phyloP scores from a whole-genome alignment of 495 filamentous ascomycete genomes.

The Beverwykella pulmonaria region DNA sequence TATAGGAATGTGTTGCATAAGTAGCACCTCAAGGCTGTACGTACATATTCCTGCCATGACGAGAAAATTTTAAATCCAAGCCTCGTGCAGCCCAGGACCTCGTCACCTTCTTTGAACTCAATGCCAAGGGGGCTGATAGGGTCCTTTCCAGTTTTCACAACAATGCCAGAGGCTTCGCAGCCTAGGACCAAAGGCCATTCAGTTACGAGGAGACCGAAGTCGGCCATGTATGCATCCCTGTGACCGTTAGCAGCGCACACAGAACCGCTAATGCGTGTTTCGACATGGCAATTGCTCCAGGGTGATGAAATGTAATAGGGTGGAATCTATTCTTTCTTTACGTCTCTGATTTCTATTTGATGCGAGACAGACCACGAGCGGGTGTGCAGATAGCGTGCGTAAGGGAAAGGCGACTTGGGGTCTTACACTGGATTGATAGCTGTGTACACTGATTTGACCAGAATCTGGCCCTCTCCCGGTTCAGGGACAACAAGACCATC shows the following conservation, averaged over 20 bases:
- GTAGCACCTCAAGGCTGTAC: neutral
- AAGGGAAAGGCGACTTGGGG: neutral
- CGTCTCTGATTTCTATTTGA: too few species aligned
- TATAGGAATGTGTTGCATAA: neutral
- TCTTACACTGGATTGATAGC: slow-evolving; percentile 27
- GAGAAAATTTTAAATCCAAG: slow-evolving; percentile 46
- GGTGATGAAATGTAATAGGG: too few species aligned
- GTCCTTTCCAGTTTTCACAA: slow-evolving; percentile 23
- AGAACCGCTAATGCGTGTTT: too few species aligned
- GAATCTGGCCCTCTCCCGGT: slow-evolving; percentile 25
- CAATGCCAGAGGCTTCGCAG: slow-evolving; percentile 30
- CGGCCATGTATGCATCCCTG: slow-evolving; percentile 19
- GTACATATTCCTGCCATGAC: slow-evolving; percentile 52
- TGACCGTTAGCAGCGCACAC: neutral
- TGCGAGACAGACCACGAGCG: too few species aligned
- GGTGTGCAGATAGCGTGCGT: too few species aligned
- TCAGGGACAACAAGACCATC: slow-evolving; percentile 24
- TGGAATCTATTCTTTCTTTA: too few species aligned
- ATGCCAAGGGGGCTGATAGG: slow-evolving; percentile 13
- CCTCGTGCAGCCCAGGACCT: slow-evolving; percentile 50
- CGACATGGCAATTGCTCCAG: too few species aligned
- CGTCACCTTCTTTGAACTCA: slow-evolving; percentile 26
- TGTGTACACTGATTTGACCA: slow-evolving; percentile 23
- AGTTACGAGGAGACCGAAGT: slow-evolving; percentile 16
- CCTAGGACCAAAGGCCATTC: slow-evolving; percentile 31